Evolutionary conservation across 495 filamentous ascomycete species (phyloP).

Genomic region (Cenococcum geophilum): DNA sequence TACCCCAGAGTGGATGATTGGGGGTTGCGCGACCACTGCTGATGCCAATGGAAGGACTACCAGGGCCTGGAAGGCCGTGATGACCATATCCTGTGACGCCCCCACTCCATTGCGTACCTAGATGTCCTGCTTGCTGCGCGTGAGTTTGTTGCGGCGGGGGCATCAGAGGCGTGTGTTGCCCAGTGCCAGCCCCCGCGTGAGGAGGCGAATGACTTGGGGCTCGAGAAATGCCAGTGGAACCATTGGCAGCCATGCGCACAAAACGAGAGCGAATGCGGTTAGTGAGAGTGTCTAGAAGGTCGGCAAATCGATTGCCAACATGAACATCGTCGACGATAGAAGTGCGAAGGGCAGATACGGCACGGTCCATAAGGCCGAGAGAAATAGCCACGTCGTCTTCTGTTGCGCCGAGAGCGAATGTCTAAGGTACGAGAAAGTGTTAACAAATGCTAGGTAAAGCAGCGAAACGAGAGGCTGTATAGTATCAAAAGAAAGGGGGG

Average conservation of each 20-base stretch:
- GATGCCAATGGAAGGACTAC: neutral
- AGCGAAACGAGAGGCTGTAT: neutral
- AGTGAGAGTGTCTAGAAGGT: slow-evolving; percentile 63
- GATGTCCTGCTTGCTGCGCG: neutral
- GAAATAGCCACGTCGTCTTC: slow-evolving; percentile 81
- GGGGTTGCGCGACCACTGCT: slow-evolving; percentile 27
- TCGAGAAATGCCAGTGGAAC: slow-evolving; percentile 24
- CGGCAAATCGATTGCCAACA: slow-evolving; percentile 89
- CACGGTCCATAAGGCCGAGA: slow-evolving; percentile 71
- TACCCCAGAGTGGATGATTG: slow-evolving; percentile 37
- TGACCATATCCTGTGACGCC: slow-evolving; percentile 8
- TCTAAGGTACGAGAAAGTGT: slow-evolving; percentile 71
- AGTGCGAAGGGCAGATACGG: slow-evolving; percentile 70
- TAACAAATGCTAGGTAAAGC: slow-evolving; percentile 17
- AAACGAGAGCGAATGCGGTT: slow-evolving; percentile 38
- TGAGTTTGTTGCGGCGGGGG: slow-evolving; percentile 18
- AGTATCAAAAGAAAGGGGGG: neutral
- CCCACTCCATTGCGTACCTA: slow-evolving; percentile 1
- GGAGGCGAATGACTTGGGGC: slow-evolving; percentile 20
- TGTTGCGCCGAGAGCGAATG: slow-evolving; percentile 86
- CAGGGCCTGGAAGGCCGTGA: neutral
- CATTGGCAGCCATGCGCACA: slow-evolving; percentile 37
- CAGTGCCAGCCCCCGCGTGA: neutral
- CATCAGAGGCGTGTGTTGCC: slow-evolving; percentile 26
- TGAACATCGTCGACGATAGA: slow-evolving; percentile 95